Evolutionary conservation across 192 early-diverging fungal genomes (phyloP).

Genomic region (Entomortierella chlamydospora): DNA sequence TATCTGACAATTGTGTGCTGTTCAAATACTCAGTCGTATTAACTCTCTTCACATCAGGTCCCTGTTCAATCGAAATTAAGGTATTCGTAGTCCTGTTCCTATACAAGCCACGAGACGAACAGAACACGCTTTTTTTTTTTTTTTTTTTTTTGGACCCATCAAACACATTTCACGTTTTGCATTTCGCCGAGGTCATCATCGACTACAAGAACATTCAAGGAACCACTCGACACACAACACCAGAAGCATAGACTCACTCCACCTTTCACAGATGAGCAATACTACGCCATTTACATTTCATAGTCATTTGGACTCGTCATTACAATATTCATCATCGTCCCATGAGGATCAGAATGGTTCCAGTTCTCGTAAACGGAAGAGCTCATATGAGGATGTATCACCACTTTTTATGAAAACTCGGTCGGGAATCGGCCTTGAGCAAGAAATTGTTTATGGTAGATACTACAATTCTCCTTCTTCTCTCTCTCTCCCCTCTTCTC

Average conservation of each 20-base stretch:
- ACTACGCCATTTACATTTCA: conserved; percentile 25
- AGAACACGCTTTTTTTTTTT: too few species aligned
- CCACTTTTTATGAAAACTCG: conserved; percentile 46
- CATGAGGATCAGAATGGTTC: background rate
- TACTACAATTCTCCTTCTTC: background rate
- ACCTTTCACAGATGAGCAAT: conserved; percentile 23
- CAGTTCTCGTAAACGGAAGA: conserved; percentile 35
- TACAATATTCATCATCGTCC: conserved; percentile 10
- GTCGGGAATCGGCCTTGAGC: conserved; percentile 41
- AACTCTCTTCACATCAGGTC: too few species aligned
- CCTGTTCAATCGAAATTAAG: conserved; percentile 21
- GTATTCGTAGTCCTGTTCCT: too few species aligned
- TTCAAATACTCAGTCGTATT: too few species aligned
- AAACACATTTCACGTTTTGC: background rate
- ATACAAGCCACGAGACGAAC: background rate
- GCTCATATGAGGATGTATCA: conserved; percentile 41
- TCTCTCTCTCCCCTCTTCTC: too few species aligned
- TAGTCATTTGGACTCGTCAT: conserved; percentile 5
- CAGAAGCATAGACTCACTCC: background rate
- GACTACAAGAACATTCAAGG: background rate
- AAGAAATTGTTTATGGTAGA: conserved; percentile 53
- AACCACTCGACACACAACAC: background rate
- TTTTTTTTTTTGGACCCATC: background rate
- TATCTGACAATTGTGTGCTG: too few species aligned
- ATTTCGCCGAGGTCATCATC: too few species aligned